A percentile compares a stretch with the other conserved stretches of the same genome.
These are phyloP conservation scores for Ephemerocybe angulata DNA, from an alignment of 768 basidiomycete species.

Conservation along the genomic window DNA sequence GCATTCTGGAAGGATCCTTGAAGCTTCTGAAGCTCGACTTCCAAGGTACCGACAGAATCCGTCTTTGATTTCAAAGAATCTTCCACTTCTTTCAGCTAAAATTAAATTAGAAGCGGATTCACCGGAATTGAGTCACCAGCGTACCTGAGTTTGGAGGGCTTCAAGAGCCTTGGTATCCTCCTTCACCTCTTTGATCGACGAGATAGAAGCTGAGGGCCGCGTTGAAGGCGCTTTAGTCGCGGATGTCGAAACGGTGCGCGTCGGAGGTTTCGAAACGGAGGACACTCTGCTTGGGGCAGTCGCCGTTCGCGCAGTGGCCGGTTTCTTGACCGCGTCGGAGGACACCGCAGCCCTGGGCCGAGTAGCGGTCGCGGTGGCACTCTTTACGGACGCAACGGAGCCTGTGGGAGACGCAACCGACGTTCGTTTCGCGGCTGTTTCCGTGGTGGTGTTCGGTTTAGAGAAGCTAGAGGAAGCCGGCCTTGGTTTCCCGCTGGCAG, in stretches of 20 bases:
- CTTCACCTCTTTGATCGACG: constrained; percentile 70
- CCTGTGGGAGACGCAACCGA: constrained; percentile 57
- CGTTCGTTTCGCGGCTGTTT: constrained; percentile 35
- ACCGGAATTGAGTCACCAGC: constrained; percentile 7
- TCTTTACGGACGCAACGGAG: constrained; percentile 42
- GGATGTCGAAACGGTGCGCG: constrained; percentile 2
- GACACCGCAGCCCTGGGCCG: constrained; percentile 68
- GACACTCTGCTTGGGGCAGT: constrained; percentile 11
- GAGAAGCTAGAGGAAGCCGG: background rate
- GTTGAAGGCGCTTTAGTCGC: background rate
- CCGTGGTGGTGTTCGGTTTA: constrained; percentile 20
- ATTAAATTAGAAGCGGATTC: constrained; percentile 2
- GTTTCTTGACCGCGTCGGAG: constrained; percentile 58
- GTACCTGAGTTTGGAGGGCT: constrained; percentile 60
- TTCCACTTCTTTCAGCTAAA: constrained; percentile 58
- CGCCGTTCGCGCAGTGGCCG: constrained; percentile 29
- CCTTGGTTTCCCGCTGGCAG: constrained; percentile 31
- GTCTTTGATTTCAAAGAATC: constrained; percentile 53
- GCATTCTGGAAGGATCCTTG: constrained; percentile 47
- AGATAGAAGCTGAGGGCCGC: constrained; percentile 43
- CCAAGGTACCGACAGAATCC: constrained; percentile 46
- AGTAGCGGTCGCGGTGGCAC: constrained; percentile 32
- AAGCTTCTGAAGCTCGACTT: constrained; percentile 48
- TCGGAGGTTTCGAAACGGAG: background rate
- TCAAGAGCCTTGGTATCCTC: constrained; percentile 50